A percentile compares a stretch with the other conserved stretches of the same genome.
Conservation (phyloP, 345 rosid genomes). For the Eucalyptus regnans region DNA sequence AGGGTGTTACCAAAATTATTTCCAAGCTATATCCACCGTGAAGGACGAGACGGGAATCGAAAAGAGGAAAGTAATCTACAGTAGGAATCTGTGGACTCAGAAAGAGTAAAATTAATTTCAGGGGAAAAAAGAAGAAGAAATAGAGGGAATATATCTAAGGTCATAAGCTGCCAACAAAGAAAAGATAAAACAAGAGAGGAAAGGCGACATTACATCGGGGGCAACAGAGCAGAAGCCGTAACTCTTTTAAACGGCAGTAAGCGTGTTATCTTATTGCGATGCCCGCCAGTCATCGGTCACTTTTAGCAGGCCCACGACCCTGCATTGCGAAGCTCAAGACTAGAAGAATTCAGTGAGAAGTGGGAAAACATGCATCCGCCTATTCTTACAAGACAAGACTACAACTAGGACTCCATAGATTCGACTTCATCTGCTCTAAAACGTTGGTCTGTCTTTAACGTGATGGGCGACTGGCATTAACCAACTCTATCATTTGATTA, state of each 20-base stretch:
- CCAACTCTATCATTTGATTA: not conserved
- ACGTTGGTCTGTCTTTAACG: not conserved
- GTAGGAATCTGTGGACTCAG: not conserved
- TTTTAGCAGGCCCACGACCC: not conserved
- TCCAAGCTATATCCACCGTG: not conserved
- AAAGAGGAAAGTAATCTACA: not conserved
- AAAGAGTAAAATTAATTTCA: not conserved
- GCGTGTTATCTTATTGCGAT: not conserved
- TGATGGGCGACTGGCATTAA: not conserved
- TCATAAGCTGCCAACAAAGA: not conserved
- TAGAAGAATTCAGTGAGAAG: not conserved
- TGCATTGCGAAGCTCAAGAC: not conserved
- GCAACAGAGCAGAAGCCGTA: not conserved
- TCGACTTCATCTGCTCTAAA: not conserved
- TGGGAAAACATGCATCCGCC: not conserved
- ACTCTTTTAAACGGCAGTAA: not conserved
- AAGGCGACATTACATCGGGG: not conserved
- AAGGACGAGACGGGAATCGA: not conserved
- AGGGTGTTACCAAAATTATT: not conserved
- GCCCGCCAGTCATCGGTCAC: not conserved
- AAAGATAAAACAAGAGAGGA: not conserved
- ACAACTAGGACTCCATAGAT: not conserved
- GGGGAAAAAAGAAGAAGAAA: not conserved
- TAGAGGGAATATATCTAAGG: not conserved
- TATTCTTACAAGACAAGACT: not conserved